Evolutionary conservation across 305 asterid species (phyloP).

Genomic region (Fraxinus sp.): DNA sequence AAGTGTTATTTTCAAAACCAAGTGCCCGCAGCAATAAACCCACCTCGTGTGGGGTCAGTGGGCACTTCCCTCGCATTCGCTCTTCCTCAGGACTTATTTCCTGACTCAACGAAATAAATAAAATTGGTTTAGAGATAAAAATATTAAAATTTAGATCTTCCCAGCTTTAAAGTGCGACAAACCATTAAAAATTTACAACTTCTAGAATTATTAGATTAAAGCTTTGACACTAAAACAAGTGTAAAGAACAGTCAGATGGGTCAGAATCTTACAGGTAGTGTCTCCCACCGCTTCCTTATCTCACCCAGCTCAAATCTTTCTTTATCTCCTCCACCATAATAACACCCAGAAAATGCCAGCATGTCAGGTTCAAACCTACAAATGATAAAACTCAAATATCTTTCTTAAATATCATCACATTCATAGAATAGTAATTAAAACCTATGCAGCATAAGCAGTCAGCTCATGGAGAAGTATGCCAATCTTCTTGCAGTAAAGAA

Average conservation of each 20-base stretch:
- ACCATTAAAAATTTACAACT: not conserved
- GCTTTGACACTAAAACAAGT: constrained; percentile 21
- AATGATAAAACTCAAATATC: constrained; percentile 18
- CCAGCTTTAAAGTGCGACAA: constrained; percentile 6
- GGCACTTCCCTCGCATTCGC: constrained; percentile 91
- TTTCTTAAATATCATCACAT: constrained; percentile 11
- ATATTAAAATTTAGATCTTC: not conserved
- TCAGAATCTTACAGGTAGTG: constrained; percentile 77
- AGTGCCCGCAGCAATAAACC: constrained; percentile 96
- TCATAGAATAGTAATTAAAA: constrained; percentile 14
- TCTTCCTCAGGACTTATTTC: constrained; percentile 96
- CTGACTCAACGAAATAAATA: constrained; percentile 39
- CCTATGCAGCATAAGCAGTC: constrained; percentile 11
- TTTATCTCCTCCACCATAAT: constrained; percentile 96
- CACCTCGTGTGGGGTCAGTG: constrained; percentile 96
- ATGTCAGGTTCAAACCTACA: constrained; percentile 97
- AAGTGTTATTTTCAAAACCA: constrained; percentile 80
- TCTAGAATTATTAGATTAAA: not conserved
- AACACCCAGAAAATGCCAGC: constrained; percentile 98
- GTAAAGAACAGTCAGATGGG: constrained; percentile 8
- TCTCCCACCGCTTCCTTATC: constrained; percentile 96
- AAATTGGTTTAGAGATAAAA: constrained; percentile 12
- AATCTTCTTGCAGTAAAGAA: not conserved
- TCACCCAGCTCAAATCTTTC: constrained; percentile 82
- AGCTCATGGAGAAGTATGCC: constrained; percentile 1